Evolutionary conservation across 192 early-diverging fungal genomes (phyloP), one percentile per base, ranked within the genome.

Genomic region (Chytriomyces sp.): DNA sequence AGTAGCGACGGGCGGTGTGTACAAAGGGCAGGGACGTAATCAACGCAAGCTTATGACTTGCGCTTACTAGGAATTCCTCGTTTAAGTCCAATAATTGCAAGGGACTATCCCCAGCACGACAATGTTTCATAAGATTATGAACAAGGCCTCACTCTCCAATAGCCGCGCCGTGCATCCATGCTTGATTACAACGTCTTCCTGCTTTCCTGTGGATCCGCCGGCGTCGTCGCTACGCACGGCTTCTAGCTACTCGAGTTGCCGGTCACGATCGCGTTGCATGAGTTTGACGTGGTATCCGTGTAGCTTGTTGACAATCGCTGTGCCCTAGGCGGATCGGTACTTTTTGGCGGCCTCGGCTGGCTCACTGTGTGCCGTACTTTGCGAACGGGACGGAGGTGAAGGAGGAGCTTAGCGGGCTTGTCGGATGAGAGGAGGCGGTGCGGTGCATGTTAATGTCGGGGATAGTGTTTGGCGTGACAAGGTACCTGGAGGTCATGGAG

Each of bases 11-110:
- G 84, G 83, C 85, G 82, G 87, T 90, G 86, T 89, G 86, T 89
- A 88, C 86, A 89, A 88, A 90, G 86, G 87, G 83, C 87, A 89
- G 89, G 82, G 88, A 90, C 83, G 84, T 90, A 91, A 91, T 89
- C 86, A 90, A 84, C 87, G 83, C 84, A 79, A 88, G 87, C 83
- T 90, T 82, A 89, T 91, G 89, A 91, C 88, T 89, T 81, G 79
- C 79, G 82, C 87, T 90, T 91, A 91, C 89, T 89, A 91, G 88
- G 78, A 88, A 89, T 89, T 91, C 86, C 87, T 90, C 86, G 82
- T 91, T 90, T 79, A 91, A 86, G 86, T 83, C 82, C 89, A 86
- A 90, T 82, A 90, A 88, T 90, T 90, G 85, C 34, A 63, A 63
- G 82, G 87, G 82, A 83, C 87, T 85, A 90, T 90, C 87, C 87